phyloP scores from a whole-genome alignment of 164 flowering plant species.

The Magnolia officinalis region DNA sequence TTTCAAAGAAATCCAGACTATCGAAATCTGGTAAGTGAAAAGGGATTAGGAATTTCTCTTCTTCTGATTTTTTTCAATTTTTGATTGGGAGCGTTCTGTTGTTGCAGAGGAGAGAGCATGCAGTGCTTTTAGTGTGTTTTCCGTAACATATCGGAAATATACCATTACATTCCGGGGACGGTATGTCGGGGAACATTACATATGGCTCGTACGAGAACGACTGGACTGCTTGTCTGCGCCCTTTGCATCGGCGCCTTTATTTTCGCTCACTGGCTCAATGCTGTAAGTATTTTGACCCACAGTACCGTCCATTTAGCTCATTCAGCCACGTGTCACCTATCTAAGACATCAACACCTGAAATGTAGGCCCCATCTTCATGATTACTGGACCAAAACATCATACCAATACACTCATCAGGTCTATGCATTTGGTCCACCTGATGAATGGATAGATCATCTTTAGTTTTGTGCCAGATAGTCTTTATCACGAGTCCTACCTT shows the following conservation, averaged over 20 bases:
- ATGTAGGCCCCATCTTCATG: too few species aligned
- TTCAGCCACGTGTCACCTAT: too few species aligned
- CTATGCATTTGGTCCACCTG: background rate
- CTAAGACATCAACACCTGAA: too few species aligned
- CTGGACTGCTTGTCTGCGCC: background rate
- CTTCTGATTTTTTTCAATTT: background rate
- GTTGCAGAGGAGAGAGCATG: background rate
- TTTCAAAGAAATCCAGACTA: background rate
- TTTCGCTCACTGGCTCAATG: slow-evolving; percentile 4
- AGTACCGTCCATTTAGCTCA: background rate
- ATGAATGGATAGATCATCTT: too few species aligned
- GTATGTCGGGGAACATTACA: background rate
- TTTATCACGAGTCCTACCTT: too few species aligned
- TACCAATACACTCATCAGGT: background rate
- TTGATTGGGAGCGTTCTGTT: background rate
- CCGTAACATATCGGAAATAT: background rate
- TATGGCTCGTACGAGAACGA: background rate
- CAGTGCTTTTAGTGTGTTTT: background rate
- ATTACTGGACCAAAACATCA: too few species aligned
- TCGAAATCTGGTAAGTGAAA: background rate
- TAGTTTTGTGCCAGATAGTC: too few species aligned
- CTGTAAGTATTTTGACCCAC: background rate
- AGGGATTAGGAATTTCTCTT: background rate
- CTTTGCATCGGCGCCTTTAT: slow-evolving; percentile 4
- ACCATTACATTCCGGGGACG: background rate